phyloP scores from a whole-genome alignment of 2,329 filamentous ascomycete genomes.

The Aureobasidium pullulans region DNA sequence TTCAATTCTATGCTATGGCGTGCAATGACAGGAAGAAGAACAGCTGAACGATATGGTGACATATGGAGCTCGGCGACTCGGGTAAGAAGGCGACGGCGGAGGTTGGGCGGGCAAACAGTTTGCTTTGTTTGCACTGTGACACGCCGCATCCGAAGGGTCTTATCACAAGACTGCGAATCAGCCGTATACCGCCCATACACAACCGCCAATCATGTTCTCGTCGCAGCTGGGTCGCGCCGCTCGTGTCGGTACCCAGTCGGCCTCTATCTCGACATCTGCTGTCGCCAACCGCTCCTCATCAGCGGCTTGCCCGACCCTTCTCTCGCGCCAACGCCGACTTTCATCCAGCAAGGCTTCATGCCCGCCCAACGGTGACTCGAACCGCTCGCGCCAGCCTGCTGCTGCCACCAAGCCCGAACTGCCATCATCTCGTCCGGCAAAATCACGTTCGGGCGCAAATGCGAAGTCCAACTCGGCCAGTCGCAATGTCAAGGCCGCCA shows the following conservation, averaged over 20 bases:
- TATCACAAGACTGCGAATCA: neutral
- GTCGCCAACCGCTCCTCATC: conserved; percentile 24
- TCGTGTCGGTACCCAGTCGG: neutral
- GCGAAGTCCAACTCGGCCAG: conserved; percentile 18
- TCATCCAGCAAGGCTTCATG: conserved; percentile 45
- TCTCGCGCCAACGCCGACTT: conserved; percentile 40
- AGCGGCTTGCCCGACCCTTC: conserved; percentile 24
- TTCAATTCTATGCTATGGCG: too few species aligned
- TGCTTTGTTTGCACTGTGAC: conserved; percentile 7
- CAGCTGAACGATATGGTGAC: neutral
- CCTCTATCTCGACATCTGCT: conserved; percentile 15
- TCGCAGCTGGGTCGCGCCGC: conserved; percentile 12
- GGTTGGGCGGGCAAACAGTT: neutral
- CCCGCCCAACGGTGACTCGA: conserved; percentile 31
- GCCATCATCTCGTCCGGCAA: neutral
- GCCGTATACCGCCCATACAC: neutral
- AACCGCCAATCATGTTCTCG: conserved; percentile 11
- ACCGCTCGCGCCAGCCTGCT: conserved; percentile 15
- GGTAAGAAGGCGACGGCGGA: neutral
- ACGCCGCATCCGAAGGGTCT: neutral
- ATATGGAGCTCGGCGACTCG: too few species aligned
- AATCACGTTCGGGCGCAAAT: neutral
- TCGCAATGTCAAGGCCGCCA: conserved; percentile 19
- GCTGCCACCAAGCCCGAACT: conserved; percentile 21
- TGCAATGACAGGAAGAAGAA: too few species aligned